phyloP scores from a whole-genome alignment of 2,329 filamentous ascomycete species.

The Fusarium hostae region DNA sequence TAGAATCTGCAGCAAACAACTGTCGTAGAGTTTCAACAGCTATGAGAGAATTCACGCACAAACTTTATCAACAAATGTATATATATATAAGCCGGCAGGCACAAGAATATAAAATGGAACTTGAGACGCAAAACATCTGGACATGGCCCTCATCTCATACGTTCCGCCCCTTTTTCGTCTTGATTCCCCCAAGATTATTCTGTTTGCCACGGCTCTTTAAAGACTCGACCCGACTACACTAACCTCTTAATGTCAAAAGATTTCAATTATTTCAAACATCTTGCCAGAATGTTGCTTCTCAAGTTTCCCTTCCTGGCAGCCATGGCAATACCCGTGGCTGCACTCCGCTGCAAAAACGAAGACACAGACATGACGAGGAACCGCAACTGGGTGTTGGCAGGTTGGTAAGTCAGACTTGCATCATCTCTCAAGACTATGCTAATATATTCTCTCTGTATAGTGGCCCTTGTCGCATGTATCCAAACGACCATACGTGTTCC shows the following conservation, averaged over 20 bases:
- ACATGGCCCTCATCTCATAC: background rate
- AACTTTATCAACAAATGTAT: background rate
- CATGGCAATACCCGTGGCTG: background rate
- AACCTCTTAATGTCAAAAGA: background rate
- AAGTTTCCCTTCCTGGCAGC: background rate
- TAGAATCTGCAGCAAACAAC: constrained; percentile 8
- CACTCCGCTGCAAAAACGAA: background rate
- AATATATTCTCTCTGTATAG: background rate
- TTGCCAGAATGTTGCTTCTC: background rate
- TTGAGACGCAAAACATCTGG: background rate
- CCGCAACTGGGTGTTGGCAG: background rate
- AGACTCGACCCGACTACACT: background rate
- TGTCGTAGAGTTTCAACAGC: background rate
- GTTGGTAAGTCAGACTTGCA: background rate
- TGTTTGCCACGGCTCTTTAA: background rate
- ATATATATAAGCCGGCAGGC: background rate
- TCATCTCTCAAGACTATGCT: background rate
- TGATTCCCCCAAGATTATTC: background rate
- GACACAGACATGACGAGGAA: background rate
- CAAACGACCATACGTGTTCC: too few species aligned
- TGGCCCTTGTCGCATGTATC: background rate
- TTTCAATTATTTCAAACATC: background rate
- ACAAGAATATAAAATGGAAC: background rate
- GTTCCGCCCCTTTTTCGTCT: background rate
- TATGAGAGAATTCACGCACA: background rate